Evolutionary conservation across 1,284 basidiomycete genomes (phyloP), one percentile per base, ranked within the genome.

Genomic region (Malassezia arunalokei): DNA sequence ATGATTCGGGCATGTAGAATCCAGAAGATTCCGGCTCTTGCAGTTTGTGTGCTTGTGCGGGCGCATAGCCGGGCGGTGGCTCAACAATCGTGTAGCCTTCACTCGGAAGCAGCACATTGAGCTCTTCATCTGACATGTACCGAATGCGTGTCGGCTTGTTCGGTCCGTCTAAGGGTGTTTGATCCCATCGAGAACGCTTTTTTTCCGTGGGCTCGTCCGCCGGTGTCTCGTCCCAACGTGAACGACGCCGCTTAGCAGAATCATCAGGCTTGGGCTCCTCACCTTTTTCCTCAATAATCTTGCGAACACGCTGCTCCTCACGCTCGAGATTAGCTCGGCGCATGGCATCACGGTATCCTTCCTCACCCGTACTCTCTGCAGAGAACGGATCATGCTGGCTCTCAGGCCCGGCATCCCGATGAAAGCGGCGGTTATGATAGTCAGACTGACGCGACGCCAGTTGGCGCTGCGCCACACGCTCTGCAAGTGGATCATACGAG

Each of bases 271-370:
- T 61, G 7, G 29, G 44, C 35, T 46, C 44, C 20, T 37, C 32
- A 1, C 32, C 32, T 37, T 83, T 83, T 53, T 88, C 88, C 73
- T 89, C 83, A 55, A 91, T 91, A 29, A 85, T 84, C 62, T 82
- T 77, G 69, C 81, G 79, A 20, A 98, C 90, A 51, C 88, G 78
- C 64, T 79, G 79, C 76, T 98, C 92, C 76, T 98, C 92, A 74
- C 88, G 83, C 78, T 98, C 91, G 69, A 99, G 75, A 71, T 84
- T 83, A 56, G 86, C 81, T 64, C 91, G 75, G 62, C 90, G 80
- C 94, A 98, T 99, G 17, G 90, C 87, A 68, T 96, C 91, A 73
- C 87, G 90, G 75, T 98, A 98, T 6, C 86, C 86, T 49, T 76
- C 76, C 50, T 87, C 87, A 69, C 89, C 86, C 0, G 81, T 84